Base-by-base conservation (phyloP, 1,139 yeast genomes). In the Yamadazyma diospyri region DNA sequence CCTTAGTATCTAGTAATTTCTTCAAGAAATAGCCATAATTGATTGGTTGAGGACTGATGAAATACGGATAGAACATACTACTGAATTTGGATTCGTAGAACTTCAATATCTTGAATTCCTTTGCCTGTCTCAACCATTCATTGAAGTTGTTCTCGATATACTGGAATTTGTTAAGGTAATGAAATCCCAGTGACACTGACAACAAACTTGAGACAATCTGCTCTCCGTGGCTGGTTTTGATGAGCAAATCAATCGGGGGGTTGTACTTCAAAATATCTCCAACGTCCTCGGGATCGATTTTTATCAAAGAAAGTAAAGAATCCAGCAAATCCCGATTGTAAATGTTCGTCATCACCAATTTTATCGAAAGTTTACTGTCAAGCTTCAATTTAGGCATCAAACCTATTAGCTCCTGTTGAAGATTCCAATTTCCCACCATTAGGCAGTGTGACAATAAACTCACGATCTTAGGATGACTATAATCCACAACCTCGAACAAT, bases 1-100 rank as follows among this genome's bases (percentile, higher is more conserved):
- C 94, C 39, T 78, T 85, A 0, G 97, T 86, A 34, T 81, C 74
- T 1, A 88, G 81, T 30, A 89, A 61, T 46, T 81, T 84, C 28
- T 87, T 86, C 54, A 86, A 86, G 47, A 89, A 85, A 50, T 30
- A 39, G 14, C 38, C 30, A 25, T 45, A 45, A 3, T 40, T 43
- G 4, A 20, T 29, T 9, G 33, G 33, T 7, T 34, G 31, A 11
- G 25, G 32, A 20, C 40, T 32, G 26, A 46, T 41, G 24, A 43
- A 35, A 33, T 50, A 59, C 0, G 70, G 72, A 28, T 54, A 59
- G 19, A 63, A 48, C 8, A 47, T 27, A 13, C 31, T 27, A 15
- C 34, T 41, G 14, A 45, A 23, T 13, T 34, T 30, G 15, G 24
- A 23, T 29, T 45, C 48, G 25, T 44, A 42, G 29, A 32, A 41